Evolutionary conservation across 805 yeast genomes (phyloP), one percentile per base, ranked within the genome.

Genomic region (Tetrapisispora fleetii): DNA sequence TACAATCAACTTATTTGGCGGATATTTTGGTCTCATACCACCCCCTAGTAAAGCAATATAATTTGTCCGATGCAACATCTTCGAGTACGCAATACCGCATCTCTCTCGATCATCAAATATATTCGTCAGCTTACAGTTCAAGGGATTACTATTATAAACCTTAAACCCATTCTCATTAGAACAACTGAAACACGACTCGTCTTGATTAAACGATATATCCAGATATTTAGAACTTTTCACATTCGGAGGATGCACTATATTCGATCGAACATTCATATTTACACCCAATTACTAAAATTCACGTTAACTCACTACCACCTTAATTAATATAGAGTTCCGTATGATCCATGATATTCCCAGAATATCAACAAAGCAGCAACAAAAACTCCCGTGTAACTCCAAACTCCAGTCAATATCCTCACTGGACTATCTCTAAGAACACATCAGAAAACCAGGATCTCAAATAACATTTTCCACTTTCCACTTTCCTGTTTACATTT

Each of bases 41-140:
- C 96, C 96, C 1, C 97, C 96, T 0, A 89, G 86, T 40, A 93
- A 67, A 0, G 91, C 96, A 47, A 91, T 73, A 62, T 89, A 90
- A 67, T 91, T 91, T 0, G 97, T 89, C 40, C 96, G 76, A 62
- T 88, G 85, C 6, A 91, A 79, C 95, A 91, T 87, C 41, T 82
- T 72, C 2, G 85, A 79, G 33, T 74, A 70, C 1, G 93, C 95
- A 24, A 90, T 80, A 0, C 96, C 96, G 46, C 54, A 60, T 45
- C 53, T 60, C 50, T 90, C 70, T 56, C 77, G 74, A 48, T 84
- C 90, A 52, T 89, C 71, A 43, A 63, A 62, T 17, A 52, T 51
- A 35, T 54, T 56, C 3, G 49, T 47, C 4, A 63, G 47, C 44
- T 62, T 61, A 46, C 57, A 50, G 38, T 54, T 56, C 70, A 90